phyloP scores from a whole-genome alignment of 139 green algal genomes.

The Chlamydomonas applanata region DNA sequence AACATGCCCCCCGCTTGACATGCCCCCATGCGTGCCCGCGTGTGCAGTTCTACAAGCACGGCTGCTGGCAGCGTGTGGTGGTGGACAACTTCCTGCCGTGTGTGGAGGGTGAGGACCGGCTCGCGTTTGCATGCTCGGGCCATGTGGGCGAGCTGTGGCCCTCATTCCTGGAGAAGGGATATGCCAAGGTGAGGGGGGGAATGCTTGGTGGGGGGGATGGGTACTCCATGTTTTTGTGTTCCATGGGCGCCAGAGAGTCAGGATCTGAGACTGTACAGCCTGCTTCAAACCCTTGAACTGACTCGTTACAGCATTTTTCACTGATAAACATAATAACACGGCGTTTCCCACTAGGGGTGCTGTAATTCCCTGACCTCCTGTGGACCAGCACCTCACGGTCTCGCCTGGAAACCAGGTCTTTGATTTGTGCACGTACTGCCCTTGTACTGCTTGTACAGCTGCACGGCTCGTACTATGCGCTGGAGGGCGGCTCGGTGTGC shows the following conservation, averaged over 20 bases:
- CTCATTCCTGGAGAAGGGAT: slow-evolving; percentile 59
- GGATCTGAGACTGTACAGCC: neutral
- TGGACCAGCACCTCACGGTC: too few species aligned
- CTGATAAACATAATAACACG: too few species aligned
- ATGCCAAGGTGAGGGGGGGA: slow-evolving; percentile 47
- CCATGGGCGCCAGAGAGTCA: neutral
- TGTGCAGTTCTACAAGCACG: slow-evolving; percentile 67
- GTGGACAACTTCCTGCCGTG: slow-evolving; percentile 42
- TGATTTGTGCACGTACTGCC: too few species aligned
- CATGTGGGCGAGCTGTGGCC: slow-evolving; percentile 58
- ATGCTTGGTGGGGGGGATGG: too few species aligned
- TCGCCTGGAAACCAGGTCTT: too few species aligned
- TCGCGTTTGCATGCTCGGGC: slow-evolving; percentile 25
- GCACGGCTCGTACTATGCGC: slow-evolving; percentile 48
- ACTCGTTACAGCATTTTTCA: too few species aligned
- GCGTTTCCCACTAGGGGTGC: too few species aligned
- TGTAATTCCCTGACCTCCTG: too few species aligned
- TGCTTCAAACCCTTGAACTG: too few species aligned
- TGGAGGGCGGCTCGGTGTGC: slow-evolving; percentile 38
- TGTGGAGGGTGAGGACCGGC: slow-evolving; percentile 9
- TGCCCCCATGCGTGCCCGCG: neutral
- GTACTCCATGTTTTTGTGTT: neutral
- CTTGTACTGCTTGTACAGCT: slow-evolving; percentile 33
- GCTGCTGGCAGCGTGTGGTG: slow-evolving; percentile 49
- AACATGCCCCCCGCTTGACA: neutral